Base-by-base conservation (phyloP, 2,329 filamentous ascomycete species). In the Didymella lethalis region DNA sequence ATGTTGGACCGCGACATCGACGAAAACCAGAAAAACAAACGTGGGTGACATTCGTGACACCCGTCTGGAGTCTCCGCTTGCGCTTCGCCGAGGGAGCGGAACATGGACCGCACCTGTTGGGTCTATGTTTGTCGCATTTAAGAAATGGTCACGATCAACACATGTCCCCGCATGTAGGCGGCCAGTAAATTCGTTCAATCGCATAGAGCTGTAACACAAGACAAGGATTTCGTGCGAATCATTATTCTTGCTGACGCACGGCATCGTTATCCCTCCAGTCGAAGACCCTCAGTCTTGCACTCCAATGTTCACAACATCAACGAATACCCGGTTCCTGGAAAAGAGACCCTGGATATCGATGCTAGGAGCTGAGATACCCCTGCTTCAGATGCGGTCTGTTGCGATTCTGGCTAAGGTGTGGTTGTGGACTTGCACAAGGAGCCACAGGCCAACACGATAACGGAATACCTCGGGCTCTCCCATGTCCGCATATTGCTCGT, bases 31-130 rank as follows among this genome's bases (percentile, higher is more conserved):
- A 50, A 64, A 46, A 63, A 53, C 56, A 59, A 61, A 64, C 45
- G 63, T 59, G 61, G 68, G 68, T 71, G 59, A 63, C 67, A 69
- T 70, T 61, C 45, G 69, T 73, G 55, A 57, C 64, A 72, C 72
- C 46, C 54, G 54, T 53, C 55, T 47, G 40, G 59, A 54, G 62
- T 57, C 59, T 54, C 47, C 53, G 57, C 49, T 56, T 54, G 49
- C 53, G 57, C 48, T 56, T 54, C 64, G 56, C 54, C 57, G 55
- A 65, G 59, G 61, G 61, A 53, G 53, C 56, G 54, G 52, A 52
- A 47, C 41, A 36, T 46, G 45, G 43, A 43, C 44, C 11, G 25
- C 16, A 48, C 20, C 25, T 32, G 20, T 52, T 43, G n/a, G 46
- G 53, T 46, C 23, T 40, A 18, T 32, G 28, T 43, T 10, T 34